Evolutionary conservation across 2,329 filamentous ascomycete species (phyloP).

Genomic region (Hortaea sp.): DNA sequence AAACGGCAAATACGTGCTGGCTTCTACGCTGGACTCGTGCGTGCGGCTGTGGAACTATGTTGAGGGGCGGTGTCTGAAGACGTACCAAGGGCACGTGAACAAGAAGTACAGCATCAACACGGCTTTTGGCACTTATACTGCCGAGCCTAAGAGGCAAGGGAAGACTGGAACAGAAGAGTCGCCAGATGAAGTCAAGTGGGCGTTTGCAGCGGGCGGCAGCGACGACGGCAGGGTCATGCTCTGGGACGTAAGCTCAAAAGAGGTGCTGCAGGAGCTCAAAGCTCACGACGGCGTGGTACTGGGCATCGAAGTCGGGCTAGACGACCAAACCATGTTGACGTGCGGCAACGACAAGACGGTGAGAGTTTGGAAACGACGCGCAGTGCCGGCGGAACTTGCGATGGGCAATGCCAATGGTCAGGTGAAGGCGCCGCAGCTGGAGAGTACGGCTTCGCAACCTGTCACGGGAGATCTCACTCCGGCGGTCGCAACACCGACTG

Average conservation of each 20-base stretch:
- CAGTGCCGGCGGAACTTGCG: not conserved
- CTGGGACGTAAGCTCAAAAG: constrained; percentile 86
- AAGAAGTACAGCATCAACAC: constrained; percentile 74
- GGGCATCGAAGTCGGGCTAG: constrained; percentile 49
- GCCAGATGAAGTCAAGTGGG: constrained; percentile 23
- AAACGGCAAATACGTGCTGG: constrained; percentile 86
- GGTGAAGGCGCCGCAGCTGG: not conserved
- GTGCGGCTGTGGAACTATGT: constrained; percentile 94
- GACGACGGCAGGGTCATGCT: constrained; percentile 78
- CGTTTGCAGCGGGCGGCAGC: constrained; percentile 72
- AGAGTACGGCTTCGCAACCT: not conserved
- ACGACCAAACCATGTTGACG: constrained; percentile 47
- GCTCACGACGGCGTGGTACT: constrained; percentile 50
- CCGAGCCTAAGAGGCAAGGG: constrained; percentile 8
- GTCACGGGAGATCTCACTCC: not conserved
- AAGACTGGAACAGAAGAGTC: constrained; percentile 1
- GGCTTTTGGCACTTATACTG: constrained; percentile 62
- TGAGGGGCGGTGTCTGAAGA: constrained; percentile 84
- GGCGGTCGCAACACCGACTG: not conserved
- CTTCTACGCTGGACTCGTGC: constrained; percentile 82
- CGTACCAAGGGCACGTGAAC: constrained; percentile 88
- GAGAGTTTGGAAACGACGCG: constrained; percentile 44
- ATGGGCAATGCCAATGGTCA: not conserved
- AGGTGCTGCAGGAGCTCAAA: constrained; percentile 58
- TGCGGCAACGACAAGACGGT: constrained; percentile 54